Conservation (phyloP, 2,329 filamentous ascomycete genomes). For the Aspergillus sp. region DNA sequence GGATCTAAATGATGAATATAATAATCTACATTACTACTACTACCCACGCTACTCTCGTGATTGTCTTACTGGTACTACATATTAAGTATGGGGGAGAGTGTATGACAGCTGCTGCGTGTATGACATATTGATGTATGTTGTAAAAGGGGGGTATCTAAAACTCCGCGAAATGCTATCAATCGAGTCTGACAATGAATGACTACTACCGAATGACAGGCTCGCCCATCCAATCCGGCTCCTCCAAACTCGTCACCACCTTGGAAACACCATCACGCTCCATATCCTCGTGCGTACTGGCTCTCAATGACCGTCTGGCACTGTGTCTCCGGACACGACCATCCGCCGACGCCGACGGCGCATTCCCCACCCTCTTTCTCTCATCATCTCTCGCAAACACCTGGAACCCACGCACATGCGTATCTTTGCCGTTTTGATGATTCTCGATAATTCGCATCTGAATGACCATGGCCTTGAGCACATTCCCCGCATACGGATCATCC, state of each 20-base stretch:
- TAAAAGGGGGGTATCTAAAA: constrained; percentile 11
- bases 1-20: not conserved
- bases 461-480: constrained; percentile 82
- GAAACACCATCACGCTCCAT: constrained; percentile 24
- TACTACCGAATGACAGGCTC: constrained; percentile 49
- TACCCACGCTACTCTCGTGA: not conserved
- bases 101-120: not conserved
- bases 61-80: too few relatives aligned
- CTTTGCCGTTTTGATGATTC: constrained; percentile 98
- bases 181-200: not conserved
- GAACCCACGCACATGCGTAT: constrained; percentile 92
- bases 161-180: constrained; percentile 3
- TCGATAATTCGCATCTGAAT: constrained; percentile 89
- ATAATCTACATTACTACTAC: not conserved
- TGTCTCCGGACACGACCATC: constrained; percentile 33
- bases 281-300: constrained; percentile 27
- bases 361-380: constrained; percentile 31
- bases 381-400: constrained; percentile 71
- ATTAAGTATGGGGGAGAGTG: too few relatives aligned
- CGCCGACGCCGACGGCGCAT: constrained; percentile 37
- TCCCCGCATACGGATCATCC: constrained; percentile 56
- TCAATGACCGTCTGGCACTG: constrained; percentile 33
- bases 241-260: constrained; percentile 35
- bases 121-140: not conserved
- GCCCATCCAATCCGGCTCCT: constrained; percentile 53